Percentiles rank a stretch among this genome's conserved stretches.
Conservation (phyloP, 345 rosid genomes). For the Hibiscus trionum region DNA sequence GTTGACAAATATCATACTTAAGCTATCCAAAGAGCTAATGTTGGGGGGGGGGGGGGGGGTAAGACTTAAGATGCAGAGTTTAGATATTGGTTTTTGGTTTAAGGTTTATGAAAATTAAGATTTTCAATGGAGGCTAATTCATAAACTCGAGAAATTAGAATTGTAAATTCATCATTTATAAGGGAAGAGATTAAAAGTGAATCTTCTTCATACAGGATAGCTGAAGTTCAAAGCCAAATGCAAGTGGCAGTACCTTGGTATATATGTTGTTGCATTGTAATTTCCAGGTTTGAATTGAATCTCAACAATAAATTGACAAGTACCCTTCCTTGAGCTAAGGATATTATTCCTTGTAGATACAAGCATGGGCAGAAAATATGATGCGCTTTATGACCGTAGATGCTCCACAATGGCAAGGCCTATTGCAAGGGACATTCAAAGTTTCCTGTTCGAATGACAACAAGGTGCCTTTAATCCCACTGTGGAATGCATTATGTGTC, state of each 20-base stretch:
- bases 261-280: not conserved
- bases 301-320: not conserved
- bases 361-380: not conserved
- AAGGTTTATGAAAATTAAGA: not conserved
- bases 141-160: not conserved
- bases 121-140: not conserved
- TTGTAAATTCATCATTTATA: not conserved
- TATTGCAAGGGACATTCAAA: not conserved
- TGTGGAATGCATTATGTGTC: not conserved
- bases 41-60: too few species aligned
- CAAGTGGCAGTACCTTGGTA: not conserved
- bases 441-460: not conserved
- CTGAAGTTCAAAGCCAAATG: conserved; percentile 8
- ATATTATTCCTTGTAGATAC: not conserved
- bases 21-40: not conserved
- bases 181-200: not conserved
- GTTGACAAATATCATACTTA: not conserved
- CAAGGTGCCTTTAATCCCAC: not conserved
- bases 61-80: not conserved
- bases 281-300: not conserved
- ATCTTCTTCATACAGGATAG: not conserved
- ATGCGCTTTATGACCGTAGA: not conserved
- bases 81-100: not conserved
- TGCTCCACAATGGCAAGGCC: not conserved
- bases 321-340: not conserved